Base-by-base conservation (phyloP, 331 rosid genomes). In the Pyracantha coccinea region DNA sequence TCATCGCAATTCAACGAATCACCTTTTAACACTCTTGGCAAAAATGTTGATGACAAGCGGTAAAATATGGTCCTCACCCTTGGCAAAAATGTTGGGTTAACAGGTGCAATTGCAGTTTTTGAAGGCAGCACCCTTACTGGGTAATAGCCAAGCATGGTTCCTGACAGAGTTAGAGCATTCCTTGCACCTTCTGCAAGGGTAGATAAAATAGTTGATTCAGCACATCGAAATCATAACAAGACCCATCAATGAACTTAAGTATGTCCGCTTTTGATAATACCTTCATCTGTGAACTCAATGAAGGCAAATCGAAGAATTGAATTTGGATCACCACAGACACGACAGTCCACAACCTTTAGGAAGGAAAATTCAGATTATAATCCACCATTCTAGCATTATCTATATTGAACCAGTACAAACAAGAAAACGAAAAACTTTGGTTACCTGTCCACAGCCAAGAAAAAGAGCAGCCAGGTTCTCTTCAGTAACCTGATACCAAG, bases 51-150 rank as follows among this genome's bases (percentile, higher is more conserved):
- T 32, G 68, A 53, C 57, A 70, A 44, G 17, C 17, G 33, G 29
- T 16, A 5, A 38, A 74, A 29, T 21, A 57, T 63, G 72, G 76
- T 31, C 47, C 80, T 85, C 86, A 95, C 98, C 94, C 98, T 92
- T 21, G 99, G 99, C 86, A 95, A 85, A 88, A 84, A 92, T 62
- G 97, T 84, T 21, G 98, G 99, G 74, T 95, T 90, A 75, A 95
- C 99, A 7, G 98, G 99, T 41, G 99, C 97, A 83, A 95, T 95
- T 64, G 98, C 99, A 83, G 99, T 95, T 82, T 95, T 95, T 55
- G 98, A 95, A 83, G 99, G 99, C 68, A 95, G 98, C 82, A 95
- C 98, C 82, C 93, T 84, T 60, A 95, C 85, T 2, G 98, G 98
- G 28, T 92, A 95, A 69, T 85, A 92, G 14, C 99, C 99, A 27